Base-by-base conservation (phyloP, 148 eudicot species). In the Arctostaphylos glauca region DNA sequence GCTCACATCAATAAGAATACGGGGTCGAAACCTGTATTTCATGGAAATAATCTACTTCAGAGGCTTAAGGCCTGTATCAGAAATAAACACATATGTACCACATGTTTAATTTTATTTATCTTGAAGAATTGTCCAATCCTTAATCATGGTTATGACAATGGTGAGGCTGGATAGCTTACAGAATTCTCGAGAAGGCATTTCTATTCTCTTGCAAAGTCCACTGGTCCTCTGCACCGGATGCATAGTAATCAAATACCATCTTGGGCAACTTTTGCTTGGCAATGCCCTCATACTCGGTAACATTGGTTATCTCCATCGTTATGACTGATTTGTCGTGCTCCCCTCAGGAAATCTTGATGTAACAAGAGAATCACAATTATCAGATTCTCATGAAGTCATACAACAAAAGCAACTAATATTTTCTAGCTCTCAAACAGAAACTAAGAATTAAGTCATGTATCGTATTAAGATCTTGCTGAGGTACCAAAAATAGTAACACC, bases 221-320 rank as follows among this genome's bases (percentile, higher is more conserved):
- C 79, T 96, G 95, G 83, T 96, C 99, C 88, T 96, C 99, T 56
- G 99, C 97, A 81, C 99, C 99, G 2, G 99, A 96, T 84, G 99
- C 99, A 87, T 96, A 96, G 91, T 96, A 96, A 84, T 96, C 99
- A 52, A 84, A 96, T 56, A 80, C 94, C 97, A 93, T 94, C 91
- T 96, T 94, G 16, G 99, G 98, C 87, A 96, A 81, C 84, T 93
- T 96, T 86, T 94, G 88, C 92, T 96, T 96, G 58, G 99, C 99
- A 48, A 96, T 93, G 44, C 91, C 99, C 80, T 96, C 91, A 85
- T 94, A 96, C 91, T 96, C 99, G 9, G 66, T 86, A 2, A 96
- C 94, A 81, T 96, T 96, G 64, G 99, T 96, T 25, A 94, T 89
- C 90, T 91, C 97, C 94, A 94, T 94, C 48, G 81, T 81, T 75